These are phyloP conservation scores for Brassica balearica DNA, from an alignment of 441 rosid species.

Conservation along the genomic window DNA sequence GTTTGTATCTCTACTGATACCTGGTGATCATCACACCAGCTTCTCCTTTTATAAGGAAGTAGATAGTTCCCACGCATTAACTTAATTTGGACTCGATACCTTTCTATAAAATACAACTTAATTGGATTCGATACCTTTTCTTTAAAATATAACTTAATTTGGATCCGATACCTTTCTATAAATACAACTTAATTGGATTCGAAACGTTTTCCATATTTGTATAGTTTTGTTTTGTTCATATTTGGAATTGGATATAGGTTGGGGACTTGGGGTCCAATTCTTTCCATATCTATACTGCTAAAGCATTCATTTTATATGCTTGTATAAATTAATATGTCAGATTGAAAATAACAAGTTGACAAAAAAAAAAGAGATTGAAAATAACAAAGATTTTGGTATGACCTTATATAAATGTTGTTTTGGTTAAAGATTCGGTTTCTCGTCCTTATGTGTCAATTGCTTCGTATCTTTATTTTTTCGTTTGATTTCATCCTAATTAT, in stretches of 20 bases:
- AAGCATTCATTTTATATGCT: too few species aligned
- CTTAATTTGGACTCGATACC: not conserved
- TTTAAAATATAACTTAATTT: not conserved
- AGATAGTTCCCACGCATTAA: not conserved
- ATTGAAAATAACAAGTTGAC: too few species aligned
- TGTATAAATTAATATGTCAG: too few species aligned
- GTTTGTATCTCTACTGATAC: not conserved
- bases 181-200: not conserved
- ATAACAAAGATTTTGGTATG: too few species aligned
- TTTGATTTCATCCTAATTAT: too few species aligned
- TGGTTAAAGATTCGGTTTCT: too few species aligned
- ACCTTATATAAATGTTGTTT: too few species aligned
- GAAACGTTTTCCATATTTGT: not conserved
- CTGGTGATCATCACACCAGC: slow-evolving; percentile 3
- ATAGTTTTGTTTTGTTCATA: not conserved
- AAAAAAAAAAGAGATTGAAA: too few species aligned
- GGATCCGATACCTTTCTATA: not conserved
- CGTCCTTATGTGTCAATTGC: too few species aligned
- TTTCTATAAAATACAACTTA: not conserved
- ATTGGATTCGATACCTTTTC: not conserved
- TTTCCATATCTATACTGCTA: too few species aligned
- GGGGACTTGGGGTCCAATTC: not conserved
- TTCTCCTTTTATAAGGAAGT: not conserved
- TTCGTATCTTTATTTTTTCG: too few species aligned
- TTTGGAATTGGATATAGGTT: not conserved